These are phyloP conservation scores for Hysterium pulicare DNA, from an alignment of 2,329 filamentous ascomycete species.

Conservation along the genomic window DNA sequence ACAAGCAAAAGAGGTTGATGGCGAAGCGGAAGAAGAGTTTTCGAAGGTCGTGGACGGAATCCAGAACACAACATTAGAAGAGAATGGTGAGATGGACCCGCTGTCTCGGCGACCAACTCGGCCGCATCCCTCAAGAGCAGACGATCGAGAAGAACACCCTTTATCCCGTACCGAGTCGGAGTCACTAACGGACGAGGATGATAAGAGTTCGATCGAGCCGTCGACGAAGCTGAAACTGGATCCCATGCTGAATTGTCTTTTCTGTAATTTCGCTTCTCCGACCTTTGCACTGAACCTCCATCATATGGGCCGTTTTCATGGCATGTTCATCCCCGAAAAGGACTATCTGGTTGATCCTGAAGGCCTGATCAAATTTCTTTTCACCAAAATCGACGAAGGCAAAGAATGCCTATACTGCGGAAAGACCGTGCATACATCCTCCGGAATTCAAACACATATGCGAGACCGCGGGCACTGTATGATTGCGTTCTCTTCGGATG, in stretches of 20 bases:
- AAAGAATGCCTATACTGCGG: conserved; percentile 87
- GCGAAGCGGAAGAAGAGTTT: conserved; percentile 71
- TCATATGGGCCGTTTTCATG: conserved; percentile 91
- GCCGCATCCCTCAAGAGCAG: conserved; percentile 39
- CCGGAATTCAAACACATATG: conserved; percentile 93
- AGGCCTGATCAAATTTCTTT: conserved; percentile 73
- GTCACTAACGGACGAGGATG: conserved; percentile 39
- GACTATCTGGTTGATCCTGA: conserved; percentile 78
- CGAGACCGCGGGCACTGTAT: conserved; percentile 94
- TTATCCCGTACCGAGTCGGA: conserved; percentile 29
- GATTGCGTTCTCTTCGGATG: conserved; percentile 85
- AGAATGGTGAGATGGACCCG: conserved; percentile 50
- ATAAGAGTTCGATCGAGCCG: conserved; percentile 28
- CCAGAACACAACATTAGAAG: conserved; percentile 59
- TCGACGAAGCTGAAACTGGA: conserved; percentile 33
- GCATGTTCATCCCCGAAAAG: conserved; percentile 93
- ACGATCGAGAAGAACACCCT: conserved; percentile 33
- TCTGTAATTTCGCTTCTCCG: conserved; percentile 85
- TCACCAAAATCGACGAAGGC: conserved; percentile 73
- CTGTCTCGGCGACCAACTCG: conserved; percentile 38
- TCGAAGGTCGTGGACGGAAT: conserved; percentile 74
- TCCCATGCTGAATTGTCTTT: conserved; percentile 64
- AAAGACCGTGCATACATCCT: conserved; percentile 72
- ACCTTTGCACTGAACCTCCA: conserved; percentile 70
- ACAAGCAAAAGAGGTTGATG: conserved; percentile 55